These are phyloP conservation scores for Neurospora sp. DNA, from an alignment of 495 filamentous ascomycete species.

Conservation along the genomic window DNA sequence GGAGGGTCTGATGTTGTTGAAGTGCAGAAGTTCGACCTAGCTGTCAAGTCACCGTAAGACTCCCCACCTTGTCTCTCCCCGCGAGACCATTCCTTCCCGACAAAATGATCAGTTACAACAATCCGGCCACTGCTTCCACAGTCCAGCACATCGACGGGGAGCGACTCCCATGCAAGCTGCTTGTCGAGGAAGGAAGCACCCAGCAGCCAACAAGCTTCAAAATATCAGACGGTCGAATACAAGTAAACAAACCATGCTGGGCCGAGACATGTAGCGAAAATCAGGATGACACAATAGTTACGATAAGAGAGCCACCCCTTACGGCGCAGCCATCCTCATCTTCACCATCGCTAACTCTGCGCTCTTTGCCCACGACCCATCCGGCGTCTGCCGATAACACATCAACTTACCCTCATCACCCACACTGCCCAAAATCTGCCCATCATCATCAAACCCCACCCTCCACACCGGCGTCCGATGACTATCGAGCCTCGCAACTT, in stretches of 20 bases:
- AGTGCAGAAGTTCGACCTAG: neutral
- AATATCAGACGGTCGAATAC: neutral
- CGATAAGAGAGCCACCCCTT: neutral
- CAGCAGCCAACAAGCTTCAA: neutral
- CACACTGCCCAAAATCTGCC: slow-evolving; percentile 47
- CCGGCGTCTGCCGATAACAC: slow-evolving; percentile 45
- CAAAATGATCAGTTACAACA: too few species aligned
- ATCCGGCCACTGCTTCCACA: too few species aligned
- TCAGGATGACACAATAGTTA: neutral
- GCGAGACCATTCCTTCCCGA: too few species aligned
- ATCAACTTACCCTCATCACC: slow-evolving; percentile 53
- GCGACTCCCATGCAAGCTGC: neutral
- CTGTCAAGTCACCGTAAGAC: neutral
- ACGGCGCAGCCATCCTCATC: slow-evolving; percentile 33
- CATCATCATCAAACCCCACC: slow-evolving; percentile 51
- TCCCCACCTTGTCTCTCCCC: too few species aligned
- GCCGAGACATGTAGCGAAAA: neutral
- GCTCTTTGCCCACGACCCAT: slow-evolving; percentile 45
- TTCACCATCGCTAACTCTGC: slow-evolving; percentile 45
- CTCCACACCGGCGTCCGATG: slow-evolving; percentile 51
- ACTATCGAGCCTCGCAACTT: slow-evolving; percentile 43
- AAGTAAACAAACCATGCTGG: neutral
- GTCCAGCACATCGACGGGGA: too few species aligned
- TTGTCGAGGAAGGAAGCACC: neutral
- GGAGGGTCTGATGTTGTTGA: neutral